A percentile compares a stretch with the other conserved stretches of the same genome.
phyloP scores from a whole-genome alignment of 495 filamentous ascomycete genomes.

The Usnea hakonensis region DNA sequence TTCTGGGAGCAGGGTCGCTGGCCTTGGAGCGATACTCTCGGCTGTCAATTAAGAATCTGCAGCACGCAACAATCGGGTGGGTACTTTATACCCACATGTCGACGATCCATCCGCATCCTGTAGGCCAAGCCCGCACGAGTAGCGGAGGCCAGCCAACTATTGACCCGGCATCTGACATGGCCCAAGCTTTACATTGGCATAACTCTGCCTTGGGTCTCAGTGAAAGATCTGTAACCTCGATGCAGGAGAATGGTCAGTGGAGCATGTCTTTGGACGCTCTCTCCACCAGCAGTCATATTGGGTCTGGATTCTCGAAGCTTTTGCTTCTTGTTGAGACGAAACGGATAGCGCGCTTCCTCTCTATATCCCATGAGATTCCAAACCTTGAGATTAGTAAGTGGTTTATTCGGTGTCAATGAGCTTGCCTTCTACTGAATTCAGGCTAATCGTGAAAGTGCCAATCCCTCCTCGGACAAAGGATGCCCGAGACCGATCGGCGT shows the following conservation, averaged over 20 bases:
- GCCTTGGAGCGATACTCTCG: conserved; percentile 47
- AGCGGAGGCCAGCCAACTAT: conserved; percentile 23
- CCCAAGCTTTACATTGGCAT: conserved; percentile 18
- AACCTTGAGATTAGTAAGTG: not conserved
- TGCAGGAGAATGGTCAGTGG: conserved; percentile 17
- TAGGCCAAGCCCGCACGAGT: not conserved
- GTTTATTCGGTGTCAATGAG: not conserved
- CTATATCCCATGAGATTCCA: not conserved
- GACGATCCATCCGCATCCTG: conserved; percentile 45
- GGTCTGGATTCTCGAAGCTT: conserved; percentile 10
- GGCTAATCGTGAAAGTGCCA: conserved; percentile 1
- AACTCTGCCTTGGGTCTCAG: not conserved
- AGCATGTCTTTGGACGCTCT: conserved; percentile 16
- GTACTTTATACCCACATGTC: conserved; percentile 50
- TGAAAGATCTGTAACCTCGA: not conserved
- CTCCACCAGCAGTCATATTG: not conserved
- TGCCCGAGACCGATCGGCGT: conserved; percentile 27
- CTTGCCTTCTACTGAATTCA: not conserved
- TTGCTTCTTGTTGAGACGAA: conserved; percentile 17
- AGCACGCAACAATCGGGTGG: conserved; percentile 52
- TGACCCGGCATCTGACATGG: conserved; percentile 28
- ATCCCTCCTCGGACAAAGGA: conserved; percentile 15
- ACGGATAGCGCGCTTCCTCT: conserved; percentile 16
- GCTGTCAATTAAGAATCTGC: conserved; percentile 54
- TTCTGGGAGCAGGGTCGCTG: conserved; percentile 46